phyloP scores from a whole-genome alignment of 306 rosid genomes.

The Mimosa bimucronata region DNA sequence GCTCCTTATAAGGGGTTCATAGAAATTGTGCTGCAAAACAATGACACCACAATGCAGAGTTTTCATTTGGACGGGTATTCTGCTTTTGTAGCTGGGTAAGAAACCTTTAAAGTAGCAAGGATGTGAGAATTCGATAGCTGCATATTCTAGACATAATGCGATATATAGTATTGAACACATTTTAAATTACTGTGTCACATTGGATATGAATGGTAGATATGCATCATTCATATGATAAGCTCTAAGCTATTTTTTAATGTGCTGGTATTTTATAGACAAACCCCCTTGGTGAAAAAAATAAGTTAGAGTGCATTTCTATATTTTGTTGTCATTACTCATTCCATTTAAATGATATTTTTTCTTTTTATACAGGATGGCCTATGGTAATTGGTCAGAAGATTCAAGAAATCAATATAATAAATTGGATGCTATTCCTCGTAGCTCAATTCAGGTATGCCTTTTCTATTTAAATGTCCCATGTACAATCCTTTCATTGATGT shows the following conservation, averaged over 20 bases:
- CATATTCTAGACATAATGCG: too few relatives aligned
- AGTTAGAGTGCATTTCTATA: background rate
- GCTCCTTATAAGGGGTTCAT: conserved; percentile 87
- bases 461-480: background rate
- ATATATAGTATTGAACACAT: background rate
- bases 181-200: background rate
- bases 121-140: too few relatives aligned
- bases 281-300: background rate
- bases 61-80: conserved; percentile 85
- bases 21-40: conserved; percentile 81
- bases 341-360: conserved; percentile 25
- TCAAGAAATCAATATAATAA: conserved; percentile 65
- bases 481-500: background rate
- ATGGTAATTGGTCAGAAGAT: conserved; percentile 76
- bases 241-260: background rate
- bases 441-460: conserved; percentile 71
- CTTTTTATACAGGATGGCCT: conserved; percentile 65
- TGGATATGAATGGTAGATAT: background rate
- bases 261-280: background rate
- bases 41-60: conserved; percentile 70
- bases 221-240: background rate
- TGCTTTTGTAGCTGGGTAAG: conserved; percentile 78
- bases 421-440: conserved; percentile 87
- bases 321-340: background rate
- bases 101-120: conserved; percentile 23